phyloP scores from a whole-genome alignment of 2,329 filamentous ascomycete genomes.

The Epichloe sibirici region DNA sequence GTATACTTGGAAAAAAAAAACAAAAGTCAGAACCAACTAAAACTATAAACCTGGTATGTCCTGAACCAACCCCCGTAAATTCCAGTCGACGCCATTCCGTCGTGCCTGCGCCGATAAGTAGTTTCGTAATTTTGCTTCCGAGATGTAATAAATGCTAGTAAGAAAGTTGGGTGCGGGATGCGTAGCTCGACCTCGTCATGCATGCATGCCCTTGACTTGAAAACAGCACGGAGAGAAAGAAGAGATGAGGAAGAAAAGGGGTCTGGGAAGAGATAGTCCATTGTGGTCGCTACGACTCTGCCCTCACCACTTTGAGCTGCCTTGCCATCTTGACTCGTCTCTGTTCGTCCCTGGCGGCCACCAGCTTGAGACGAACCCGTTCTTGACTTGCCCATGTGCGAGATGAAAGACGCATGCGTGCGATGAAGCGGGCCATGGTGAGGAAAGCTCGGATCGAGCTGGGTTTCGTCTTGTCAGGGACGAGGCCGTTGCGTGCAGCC shows the following conservation, averaged over 20 bases:
- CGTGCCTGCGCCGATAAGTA: not conserved
- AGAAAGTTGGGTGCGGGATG: not conserved
- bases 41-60: not conserved
- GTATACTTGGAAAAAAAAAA: not conserved
- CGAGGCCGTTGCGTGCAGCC: constrained; percentile 9
- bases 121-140: not conserved
- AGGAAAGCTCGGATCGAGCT: constrained; percentile 32
- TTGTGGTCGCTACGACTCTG: not conserved
- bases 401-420: constrained; percentile 36
- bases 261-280: not conserved
- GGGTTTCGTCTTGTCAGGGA: constrained; percentile 9
- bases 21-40: not conserved
- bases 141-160: not conserved
- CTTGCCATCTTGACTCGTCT: constrained; percentile 31
- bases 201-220: not conserved
- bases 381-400: constrained; percentile 40
- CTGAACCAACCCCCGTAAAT: not conserved
- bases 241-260: not conserved
- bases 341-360: constrained; percentile 35
- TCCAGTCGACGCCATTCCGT: not conserved
- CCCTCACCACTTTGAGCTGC: constrained; percentile 27
- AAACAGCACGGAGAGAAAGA: not conserved
- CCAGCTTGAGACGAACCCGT: constrained; percentile 33
- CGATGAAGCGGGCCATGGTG: constrained; percentile 38
- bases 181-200: not conserved